Conservation (phyloP, 2,329 filamentous ascomycete genomes). For the Xylariales sp. region DNA sequence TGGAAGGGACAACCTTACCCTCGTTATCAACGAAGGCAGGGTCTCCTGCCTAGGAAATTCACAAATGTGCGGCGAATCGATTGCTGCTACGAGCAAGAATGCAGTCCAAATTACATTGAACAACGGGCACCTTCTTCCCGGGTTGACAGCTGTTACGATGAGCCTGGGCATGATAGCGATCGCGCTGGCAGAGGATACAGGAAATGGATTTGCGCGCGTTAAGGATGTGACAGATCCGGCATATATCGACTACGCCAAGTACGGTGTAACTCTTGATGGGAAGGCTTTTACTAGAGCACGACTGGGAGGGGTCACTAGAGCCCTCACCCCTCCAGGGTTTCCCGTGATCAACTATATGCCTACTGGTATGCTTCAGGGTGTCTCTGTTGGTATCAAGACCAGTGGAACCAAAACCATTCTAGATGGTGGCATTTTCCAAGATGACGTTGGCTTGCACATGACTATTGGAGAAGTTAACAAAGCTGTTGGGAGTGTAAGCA, state of each 20-base stretch:
- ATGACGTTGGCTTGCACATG: constrained; percentile 39
- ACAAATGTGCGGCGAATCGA: constrained; percentile 25
- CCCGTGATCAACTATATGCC: constrained; percentile 13
- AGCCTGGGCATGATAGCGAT: constrained; percentile 48
- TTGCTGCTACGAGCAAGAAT: constrained; percentile 17
- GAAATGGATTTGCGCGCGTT: constrained; percentile 38
- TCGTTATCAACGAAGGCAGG: constrained; percentile 36
- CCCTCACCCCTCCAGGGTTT: constrained; percentile 33
- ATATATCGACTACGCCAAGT: constrained; percentile 33
- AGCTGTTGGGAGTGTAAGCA: constrained; percentile 20
- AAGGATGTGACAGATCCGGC: constrained; percentile 21
- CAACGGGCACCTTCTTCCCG: constrained; percentile 43
- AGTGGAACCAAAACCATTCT: constrained; percentile 31
- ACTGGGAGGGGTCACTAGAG: constrained; percentile 38
- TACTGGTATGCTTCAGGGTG: constrained; percentile 29
- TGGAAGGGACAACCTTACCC: constrained; percentile 22
- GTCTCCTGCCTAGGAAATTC: constrained; percentile 32
- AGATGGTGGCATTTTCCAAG: constrained; percentile 35
- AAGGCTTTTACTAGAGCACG: constrained; percentile 35
- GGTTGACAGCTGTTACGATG: constrained; percentile 44
- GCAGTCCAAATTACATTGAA: constrained; percentile 30
- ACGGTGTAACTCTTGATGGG: constrained; percentile 36
- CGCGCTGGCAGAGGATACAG: constrained; percentile 34
- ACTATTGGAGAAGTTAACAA: constrained; percentile 30
- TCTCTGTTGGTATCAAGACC: constrained; percentile 38